Conservation (phyloP, 2,329 filamentous ascomycete species). For the Purpureocillium takamizusanense region DNA sequence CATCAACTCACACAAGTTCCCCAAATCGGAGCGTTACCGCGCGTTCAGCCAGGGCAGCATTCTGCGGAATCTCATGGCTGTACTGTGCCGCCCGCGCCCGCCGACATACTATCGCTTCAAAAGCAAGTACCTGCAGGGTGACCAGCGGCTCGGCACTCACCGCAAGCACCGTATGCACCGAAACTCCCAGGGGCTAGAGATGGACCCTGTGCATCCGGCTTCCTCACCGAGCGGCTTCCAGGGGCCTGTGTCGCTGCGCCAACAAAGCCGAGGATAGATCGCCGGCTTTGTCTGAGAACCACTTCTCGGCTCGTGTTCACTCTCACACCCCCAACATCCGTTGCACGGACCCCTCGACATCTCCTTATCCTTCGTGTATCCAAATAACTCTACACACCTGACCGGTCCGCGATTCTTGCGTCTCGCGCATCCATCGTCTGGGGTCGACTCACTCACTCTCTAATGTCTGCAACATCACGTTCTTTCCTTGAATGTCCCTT, state of each 20-base stretch:
- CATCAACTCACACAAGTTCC: constrained; percentile 90
- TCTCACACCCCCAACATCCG: no score
- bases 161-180: constrained; percentile 30
- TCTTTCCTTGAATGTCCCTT: no score
- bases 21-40: constrained; percentile 81
- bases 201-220: constrained; percentile 53
- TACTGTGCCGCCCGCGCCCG: constrained; percentile 73
- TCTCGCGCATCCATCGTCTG: no score
- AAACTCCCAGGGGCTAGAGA: constrained; percentile 55
- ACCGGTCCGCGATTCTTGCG: background rate
- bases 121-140: constrained; percentile 62
- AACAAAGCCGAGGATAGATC: constrained; percentile 12
- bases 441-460: no score
- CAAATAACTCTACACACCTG: no score
- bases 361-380: no score
- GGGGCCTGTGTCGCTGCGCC: constrained; percentile 40
- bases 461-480: no score
- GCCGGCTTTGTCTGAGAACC: no score
- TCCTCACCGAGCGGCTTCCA: constrained; percentile 36
- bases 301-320: no score
- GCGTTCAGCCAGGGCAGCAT: constrained; percentile 76
- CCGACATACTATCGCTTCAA: constrained; percentile 91
- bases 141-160: constrained; percentile 66
- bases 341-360: no score
- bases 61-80: constrained; percentile 70